Percentiles rank a stretch among this genome's conserved stretches.
Evolutionary conservation across 2,329 filamentous ascomycete species (phyloP).

Genomic region (Westerdykella sp.): DNA sequence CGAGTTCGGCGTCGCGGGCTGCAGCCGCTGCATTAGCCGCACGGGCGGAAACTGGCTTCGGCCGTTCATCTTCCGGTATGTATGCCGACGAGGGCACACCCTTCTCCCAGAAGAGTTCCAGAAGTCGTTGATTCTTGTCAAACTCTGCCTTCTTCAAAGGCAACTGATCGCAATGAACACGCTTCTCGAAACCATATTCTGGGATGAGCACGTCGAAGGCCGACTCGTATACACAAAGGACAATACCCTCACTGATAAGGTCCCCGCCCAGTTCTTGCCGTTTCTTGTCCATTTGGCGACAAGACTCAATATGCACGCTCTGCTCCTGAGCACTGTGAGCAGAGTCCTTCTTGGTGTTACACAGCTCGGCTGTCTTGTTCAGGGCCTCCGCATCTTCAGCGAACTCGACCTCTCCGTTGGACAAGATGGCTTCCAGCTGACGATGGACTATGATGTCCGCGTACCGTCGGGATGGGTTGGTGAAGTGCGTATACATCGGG

Average conservation of each 20-base stretch:
- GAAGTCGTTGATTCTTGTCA: slow-evolving; percentile 86
- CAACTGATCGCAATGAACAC: slow-evolving; percentile 96
- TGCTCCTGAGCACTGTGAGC: slow-evolving; percentile 97
- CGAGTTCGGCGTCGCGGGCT: slow-evolving; percentile 73
- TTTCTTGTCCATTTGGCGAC: slow-evolving; percentile 90
- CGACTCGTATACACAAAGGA: slow-evolving; percentile 95
- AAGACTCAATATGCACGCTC: slow-evolving; percentile 97
- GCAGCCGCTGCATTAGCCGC: slow-evolving; percentile 69
- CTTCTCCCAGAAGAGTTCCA: slow-evolving; percentile 99
- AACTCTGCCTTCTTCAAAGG: slow-evolving; percentile 99
- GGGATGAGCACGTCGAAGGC: slow-evolving; percentile 97
- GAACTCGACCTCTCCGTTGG: slow-evolving; percentile 75
- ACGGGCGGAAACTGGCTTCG: slow-evolving; percentile 71
- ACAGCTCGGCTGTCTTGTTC: slow-evolving; percentile 87
- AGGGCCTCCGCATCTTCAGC: slow-evolving; percentile 81
- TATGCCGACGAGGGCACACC: slow-evolving; percentile 94
- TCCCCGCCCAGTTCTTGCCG: slow-evolving; percentile 82
- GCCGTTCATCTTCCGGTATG: slow-evolving; percentile 92
- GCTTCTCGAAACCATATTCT: slow-evolving; percentile 98
- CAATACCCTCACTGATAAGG: slow-evolving; percentile 89
- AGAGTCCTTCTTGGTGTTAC: slow-evolving; percentile 99
- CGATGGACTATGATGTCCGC: slow-evolving; percentile 93
- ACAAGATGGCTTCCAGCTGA: slow-evolving; percentile 81
- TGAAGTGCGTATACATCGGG: slow-evolving; percentile 95
- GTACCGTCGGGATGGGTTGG: slow-evolving; percentile 88